phyloP scores from a whole-genome alignment of 345 rosid genomes.

The Salix suchowensis region DNA sequence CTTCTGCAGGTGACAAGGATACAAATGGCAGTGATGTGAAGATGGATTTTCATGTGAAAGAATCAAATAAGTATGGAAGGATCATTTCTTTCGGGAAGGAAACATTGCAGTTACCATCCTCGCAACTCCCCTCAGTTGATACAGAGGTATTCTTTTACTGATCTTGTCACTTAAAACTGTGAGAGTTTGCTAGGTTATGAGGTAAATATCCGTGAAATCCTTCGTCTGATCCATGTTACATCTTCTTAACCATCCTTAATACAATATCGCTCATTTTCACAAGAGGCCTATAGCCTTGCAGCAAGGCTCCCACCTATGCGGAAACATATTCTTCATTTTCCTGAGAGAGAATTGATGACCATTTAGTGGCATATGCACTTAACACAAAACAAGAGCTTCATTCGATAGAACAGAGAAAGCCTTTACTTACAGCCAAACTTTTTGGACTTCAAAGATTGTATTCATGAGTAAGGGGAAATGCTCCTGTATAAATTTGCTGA shows the following conservation, averaged over 20 bases:
- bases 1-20: conserved; percentile 16
- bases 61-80: conserved; percentile 52
- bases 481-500: neutral
- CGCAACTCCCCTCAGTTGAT: conserved; percentile 34
- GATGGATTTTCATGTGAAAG: conserved; percentile 30
- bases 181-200: neutral
- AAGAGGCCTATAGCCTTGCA: no score
- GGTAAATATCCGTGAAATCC: no score
- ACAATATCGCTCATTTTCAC: no score
- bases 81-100: conserved; percentile 57
- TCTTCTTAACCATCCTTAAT: no score
- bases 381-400: no score
- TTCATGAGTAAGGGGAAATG: neutral
- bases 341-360: no score
- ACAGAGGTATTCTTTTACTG: conserved; percentile 28
- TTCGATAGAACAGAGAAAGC: no score
- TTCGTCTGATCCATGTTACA: no score
- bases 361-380: no score
- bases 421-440: no score
- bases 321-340: no score
- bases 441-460: neutral
- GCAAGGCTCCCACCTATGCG: no score
- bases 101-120: conserved; percentile 44
- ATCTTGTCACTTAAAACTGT: neutral
- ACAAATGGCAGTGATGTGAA: conserved; percentile 29